Base-by-base conservation (phyloP, 2,329 filamentous ascomycete species). In the Clarireedia paspali region DNA sequence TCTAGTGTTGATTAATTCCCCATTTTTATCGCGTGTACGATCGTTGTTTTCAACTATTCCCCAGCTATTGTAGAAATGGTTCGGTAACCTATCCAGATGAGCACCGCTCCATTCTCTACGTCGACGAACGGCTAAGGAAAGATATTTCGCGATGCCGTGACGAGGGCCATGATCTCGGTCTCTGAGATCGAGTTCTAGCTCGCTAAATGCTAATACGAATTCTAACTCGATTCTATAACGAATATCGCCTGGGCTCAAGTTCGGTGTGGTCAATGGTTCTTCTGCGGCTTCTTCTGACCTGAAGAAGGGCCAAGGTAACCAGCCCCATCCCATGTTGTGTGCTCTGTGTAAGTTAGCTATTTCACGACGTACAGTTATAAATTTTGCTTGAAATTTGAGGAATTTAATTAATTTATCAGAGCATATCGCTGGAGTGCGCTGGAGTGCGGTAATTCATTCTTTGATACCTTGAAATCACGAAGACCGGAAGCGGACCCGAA, bases 201-300 rank as follows among this genome's bases (percentile, higher is more conserved):
- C 57, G 36, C 61, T 58, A 39, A 64, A 66, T 9, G 61, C 62
- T 44, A 64, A 60, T 3, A 66, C 57, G 14, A 62, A 60, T 49
- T 66, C 64, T 24, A 66, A 34, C 57, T 65, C 62, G 4, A 66
- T 46, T 6, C 64, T 60, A 47, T 60, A 66, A 4, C 38, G 14
- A 40, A 40, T 40, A n/a, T 6, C 15, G 38, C 38, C 14, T 3
- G 15, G 38, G 4, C 15, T 14, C 6, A 17, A 6, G 17, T 40
- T 17, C 10, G 38, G 38, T 40, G 10, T 30, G 27, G 2, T 30
- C 27, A 30, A 9, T 30, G 27, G 27, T 30, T 7, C 27, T 30
- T 30, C 27, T 10, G 27, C 27, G 7, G 27, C 27, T 30, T 30
- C 27, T 7, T 30, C 27, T 30, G 6, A 10, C 27, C 27, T 10